These are phyloP conservation scores for Rhodotorula sp. DNA, from an alignment of 1,284 basidiomycete genomes.

Conservation along the genomic window DNA sequence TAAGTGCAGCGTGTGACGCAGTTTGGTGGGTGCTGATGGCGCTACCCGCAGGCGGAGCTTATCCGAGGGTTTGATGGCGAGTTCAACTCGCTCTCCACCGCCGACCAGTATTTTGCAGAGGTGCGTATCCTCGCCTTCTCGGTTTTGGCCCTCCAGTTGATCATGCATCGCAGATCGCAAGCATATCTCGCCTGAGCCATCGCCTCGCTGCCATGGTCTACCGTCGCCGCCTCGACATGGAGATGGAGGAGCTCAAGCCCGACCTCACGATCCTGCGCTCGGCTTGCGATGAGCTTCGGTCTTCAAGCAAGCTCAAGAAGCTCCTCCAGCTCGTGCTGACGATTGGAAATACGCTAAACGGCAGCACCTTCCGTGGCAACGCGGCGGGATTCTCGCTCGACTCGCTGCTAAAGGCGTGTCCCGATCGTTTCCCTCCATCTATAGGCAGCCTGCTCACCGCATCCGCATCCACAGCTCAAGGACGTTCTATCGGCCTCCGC, in stretches of 20 bases:
- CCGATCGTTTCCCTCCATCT: not conserved
- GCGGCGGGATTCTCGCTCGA: slow-evolving; percentile 80
- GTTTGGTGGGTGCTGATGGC: not conserved
- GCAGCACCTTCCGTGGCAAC: slow-evolving; percentile 74
- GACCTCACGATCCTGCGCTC: slow-evolving; percentile 73
- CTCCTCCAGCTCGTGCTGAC: slow-evolving; percentile 53
- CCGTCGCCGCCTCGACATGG: slow-evolving; percentile 72
- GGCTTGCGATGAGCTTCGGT: slow-evolving; percentile 71
- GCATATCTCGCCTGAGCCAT: slow-evolving; percentile 69
- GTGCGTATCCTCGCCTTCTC: slow-evolving; percentile 51
- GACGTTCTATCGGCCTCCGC: slow-evolving; percentile 71
- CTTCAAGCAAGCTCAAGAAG: slow-evolving; percentile 65
- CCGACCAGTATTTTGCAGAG: slow-evolving; percentile 78
- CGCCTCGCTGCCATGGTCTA: slow-evolving; percentile 79
- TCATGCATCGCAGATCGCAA: slow-evolving; percentile 61
- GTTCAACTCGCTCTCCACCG: slow-evolving; percentile 54
- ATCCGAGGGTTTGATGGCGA: slow-evolving; percentile 65
- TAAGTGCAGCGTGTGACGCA: slow-evolving; percentile 43
- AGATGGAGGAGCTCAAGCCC: slow-evolving; percentile 77
- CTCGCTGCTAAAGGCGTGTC: slow-evolving; percentile 69
- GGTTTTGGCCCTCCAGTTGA: not conserved
- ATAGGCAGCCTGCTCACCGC: not conserved
- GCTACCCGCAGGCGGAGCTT: slow-evolving; percentile 56
- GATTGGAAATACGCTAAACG: slow-evolving; percentile 80
- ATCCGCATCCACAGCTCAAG: slow-evolving; percentile 62